Base-by-base conservation (phyloP, 2,329 filamentous ascomycete genomes). In the Monilinia polystroma region DNA sequence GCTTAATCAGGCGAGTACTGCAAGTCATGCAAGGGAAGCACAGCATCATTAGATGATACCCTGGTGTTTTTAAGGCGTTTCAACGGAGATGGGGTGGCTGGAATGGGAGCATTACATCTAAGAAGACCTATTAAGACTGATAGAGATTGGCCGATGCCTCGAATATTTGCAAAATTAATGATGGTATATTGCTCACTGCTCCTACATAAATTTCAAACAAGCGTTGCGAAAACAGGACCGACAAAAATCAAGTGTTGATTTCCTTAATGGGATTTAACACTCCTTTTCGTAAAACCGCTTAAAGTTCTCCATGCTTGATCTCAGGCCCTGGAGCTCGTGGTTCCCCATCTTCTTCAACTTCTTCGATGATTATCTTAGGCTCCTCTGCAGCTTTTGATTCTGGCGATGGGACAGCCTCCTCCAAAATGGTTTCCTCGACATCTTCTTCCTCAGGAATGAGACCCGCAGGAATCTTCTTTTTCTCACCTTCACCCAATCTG, bases 401-500 rank as follows among this genome's bases (percentile, higher is more conserved):
- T 26, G 52, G 52, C 32, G 69, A 67, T 2, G 60, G 57, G 8
- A 77, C 72, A 72, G 79, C 77, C 8, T 78, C 69, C 26, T 54
- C 74, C 68, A 79, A 76, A 68, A 84, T 80, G 47, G 81, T 80
- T 68, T 83, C 80, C 35, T 79, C 78, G 14, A 74, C 74, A 16
- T 79, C 74, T 23, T 72, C 77, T 20, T 80, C 79, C 63, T 79
- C 78, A 23, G 76, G 75, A 43, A 89, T 75, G 54, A 91, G 73
- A 2, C 82, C 84, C 67, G 85, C 83, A 0, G 91, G 90, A 53
- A 95, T 77, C 80, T 88, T 91, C 73, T 87, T 84, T 83, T 94
- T 97, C 68, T 84, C 80, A 2, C 92, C 90, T 76, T 98, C 94
- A 63, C 93, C 92, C 82, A 99, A 84, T 49, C 92, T 88, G 69